Conservation (phyloP, 2,329 filamentous ascomycete genomes). For the Colletotrichum trifolii region DNA sequence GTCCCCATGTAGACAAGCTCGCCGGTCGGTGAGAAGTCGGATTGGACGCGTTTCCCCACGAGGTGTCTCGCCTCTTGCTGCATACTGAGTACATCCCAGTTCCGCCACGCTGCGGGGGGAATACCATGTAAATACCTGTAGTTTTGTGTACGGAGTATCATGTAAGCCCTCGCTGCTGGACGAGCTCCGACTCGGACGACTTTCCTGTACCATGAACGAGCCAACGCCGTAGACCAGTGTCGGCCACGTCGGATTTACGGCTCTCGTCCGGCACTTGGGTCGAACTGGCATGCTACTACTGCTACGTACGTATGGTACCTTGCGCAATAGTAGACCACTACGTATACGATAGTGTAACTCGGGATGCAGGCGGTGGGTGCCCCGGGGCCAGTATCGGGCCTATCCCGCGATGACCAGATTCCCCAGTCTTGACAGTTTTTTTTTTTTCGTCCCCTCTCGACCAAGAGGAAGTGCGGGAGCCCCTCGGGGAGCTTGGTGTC, state of each 20-base stretch:
- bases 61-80: background rate
- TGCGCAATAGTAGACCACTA: no score
- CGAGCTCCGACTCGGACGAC: background rate
- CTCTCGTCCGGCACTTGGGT: slow-evolving; percentile 25
- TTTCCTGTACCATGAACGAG: background rate
- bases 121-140: slow-evolving; percentile 1
- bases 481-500: slow-evolving; percentile 25
- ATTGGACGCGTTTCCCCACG: slow-evolving; percentile 28
- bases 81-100: background rate
- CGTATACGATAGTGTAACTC: no score
- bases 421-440: slow-evolving; percentile 21
- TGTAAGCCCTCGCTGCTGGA: background rate
- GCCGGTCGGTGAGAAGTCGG: slow-evolving; percentile 4
- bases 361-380: slow-evolving; percentile 5
- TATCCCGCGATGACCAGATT: slow-evolving; percentile 11
- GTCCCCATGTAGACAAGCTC: slow-evolving; percentile 5
- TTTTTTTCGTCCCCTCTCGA: background rate
- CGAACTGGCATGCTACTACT: background rate
- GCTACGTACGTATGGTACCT: no score
- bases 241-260: slow-evolving; percentile 3
- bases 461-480: slow-evolving; percentile 22
- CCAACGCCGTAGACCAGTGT: background rate
- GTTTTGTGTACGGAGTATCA: background rate
- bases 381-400: slow-evolving; percentile 18
- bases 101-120: slow-evolving; percentile 16